These are phyloP conservation scores for Fusarium siculi DNA, from an alignment of 2,329 filamentous ascomycete genomes.

Conservation along the genomic window DNA sequence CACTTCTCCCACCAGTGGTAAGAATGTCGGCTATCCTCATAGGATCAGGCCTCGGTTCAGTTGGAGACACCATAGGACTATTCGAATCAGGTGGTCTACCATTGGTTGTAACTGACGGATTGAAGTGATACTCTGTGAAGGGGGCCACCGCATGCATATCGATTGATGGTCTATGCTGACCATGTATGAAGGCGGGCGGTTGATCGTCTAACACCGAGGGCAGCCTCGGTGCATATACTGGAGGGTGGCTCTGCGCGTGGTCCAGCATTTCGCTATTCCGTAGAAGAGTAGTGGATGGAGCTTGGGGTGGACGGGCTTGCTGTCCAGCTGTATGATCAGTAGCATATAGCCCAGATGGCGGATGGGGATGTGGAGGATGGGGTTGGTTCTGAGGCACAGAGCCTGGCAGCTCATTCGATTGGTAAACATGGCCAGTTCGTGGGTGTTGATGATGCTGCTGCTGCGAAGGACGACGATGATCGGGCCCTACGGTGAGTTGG, in stretches of 20 bases:
- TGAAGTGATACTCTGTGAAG: conserved; percentile 7
- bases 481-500: conserved; percentile 36
- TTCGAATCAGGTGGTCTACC: neutral
- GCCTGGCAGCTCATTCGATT: conserved; percentile 22
- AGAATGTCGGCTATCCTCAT: conserved; percentile 42
- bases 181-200: neutral
- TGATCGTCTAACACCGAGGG: conserved; percentile 10
- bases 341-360: conserved; percentile 15
- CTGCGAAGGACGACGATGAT: conserved; percentile 21
- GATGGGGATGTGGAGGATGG: conserved; percentile 23
- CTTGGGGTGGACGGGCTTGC: conserved; percentile 16
- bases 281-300: neutral
- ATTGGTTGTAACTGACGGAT: neutral
- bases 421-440: conserved; percentile 20
- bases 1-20: neutral
- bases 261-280: conserved; percentile 1
- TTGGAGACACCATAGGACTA: conserved; percentile 25
- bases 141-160: conserved; percentile 1
- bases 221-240: conserved; percentile 8
- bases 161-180: conserved; percentile 8
- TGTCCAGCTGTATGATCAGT: conserved; percentile 5
- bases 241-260: conserved; percentile 17
- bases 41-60: conserved; percentile 30
- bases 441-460: conserved; percentile 16
- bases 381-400: conserved; percentile 31